These are phyloP conservation scores for Wickerhamomyces rabaulensis DNA, from an alignment of 805 yeast genomes.

Conservation along the genomic window DNA sequence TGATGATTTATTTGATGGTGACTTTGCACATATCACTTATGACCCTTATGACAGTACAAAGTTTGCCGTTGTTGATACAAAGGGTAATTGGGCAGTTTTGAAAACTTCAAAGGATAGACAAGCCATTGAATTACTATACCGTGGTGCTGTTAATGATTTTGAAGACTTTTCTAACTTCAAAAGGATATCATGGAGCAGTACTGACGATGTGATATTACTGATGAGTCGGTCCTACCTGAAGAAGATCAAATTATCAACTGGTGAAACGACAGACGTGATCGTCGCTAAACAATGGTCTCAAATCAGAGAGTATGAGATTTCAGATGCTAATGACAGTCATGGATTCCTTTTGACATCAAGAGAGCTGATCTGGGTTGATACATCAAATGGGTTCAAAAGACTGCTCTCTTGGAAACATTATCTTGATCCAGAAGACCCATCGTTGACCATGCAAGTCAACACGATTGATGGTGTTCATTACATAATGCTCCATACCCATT, in stretches of 20 bases:
- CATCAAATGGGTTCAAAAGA: conserved; percentile 34
- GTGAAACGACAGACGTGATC: conserved; percentile 26
- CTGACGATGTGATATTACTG: conserved; percentile 26
- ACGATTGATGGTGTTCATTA: conserved; percentile 16
- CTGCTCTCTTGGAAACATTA: conserved; percentile 71
- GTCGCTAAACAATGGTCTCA: conserved; percentile 23
- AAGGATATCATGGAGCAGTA: conserved; percentile 40
- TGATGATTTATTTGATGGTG: conserved; percentile 26
- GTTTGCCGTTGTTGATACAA: conserved; percentile 42
- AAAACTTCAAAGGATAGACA: not conserved
- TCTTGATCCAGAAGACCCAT: conserved; percentile 48
- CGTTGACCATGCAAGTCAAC: conserved; percentile 37
- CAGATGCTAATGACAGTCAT: conserved; percentile 26
- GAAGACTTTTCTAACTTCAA: conserved; percentile 55
- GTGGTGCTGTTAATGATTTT: conserved; percentile 30
- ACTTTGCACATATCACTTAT: conserved; percentile 41
- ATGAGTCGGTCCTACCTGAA: conserved; percentile 40
- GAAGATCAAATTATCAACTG: conserved; percentile 24
- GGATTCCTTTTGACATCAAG: conserved; percentile 58
- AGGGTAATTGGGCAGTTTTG: conserved; percentile 48
- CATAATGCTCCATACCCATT: conserved; percentile 25
- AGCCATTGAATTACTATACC: not conserved
- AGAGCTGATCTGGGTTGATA: conserved; percentile 52
- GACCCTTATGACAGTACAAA: conserved; percentile 35
- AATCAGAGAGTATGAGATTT: conserved; percentile 37